These are phyloP conservation scores for Syzygium malaccense DNA, from an alignment of 441 rosid genomes.

Conservation along the genomic window DNA sequence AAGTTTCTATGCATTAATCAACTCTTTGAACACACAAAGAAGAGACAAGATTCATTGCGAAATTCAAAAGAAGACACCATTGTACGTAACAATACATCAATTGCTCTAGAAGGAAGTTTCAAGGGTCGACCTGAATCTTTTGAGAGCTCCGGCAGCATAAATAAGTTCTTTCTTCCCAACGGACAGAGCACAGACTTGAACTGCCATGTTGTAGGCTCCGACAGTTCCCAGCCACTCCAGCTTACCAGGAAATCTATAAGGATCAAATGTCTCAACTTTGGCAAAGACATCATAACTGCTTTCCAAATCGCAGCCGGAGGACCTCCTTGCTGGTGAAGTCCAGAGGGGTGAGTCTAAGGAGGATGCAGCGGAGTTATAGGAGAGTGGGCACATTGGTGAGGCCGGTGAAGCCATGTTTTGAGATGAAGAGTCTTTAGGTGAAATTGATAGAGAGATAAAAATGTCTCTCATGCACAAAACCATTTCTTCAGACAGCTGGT, in stretches of 20 bases:
- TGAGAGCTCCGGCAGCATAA: slow-evolving; percentile 60
- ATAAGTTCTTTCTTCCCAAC: slow-evolving; percentile 62
- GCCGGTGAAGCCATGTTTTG: slow-evolving; percentile 25
- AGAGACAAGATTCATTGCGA: not conserved
- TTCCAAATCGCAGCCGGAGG: slow-evolving; percentile 17
- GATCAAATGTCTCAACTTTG: slow-evolving; percentile 27
- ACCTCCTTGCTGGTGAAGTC: slow-evolving; percentile 24
- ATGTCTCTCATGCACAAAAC: slow-evolving; percentile 63
- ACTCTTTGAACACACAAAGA: not conserved
- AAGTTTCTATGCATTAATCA: not conserved
- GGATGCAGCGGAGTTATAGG: slow-evolving; percentile 36
- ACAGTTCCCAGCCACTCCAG: slow-evolving; percentile 32
- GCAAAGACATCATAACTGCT: slow-evolving; percentile 11
- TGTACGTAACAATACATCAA: not conserved
- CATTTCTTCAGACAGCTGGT: slow-evolving; percentile 65
- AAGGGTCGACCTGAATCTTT: slow-evolving; percentile 42
- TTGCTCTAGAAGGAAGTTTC: not conserved
- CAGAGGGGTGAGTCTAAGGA: slow-evolving; percentile 28
- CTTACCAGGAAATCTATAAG: slow-evolving; percentile 39
- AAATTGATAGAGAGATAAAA: slow-evolving; percentile 48
- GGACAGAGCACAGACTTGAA: slow-evolving; percentile 57
- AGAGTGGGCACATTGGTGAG: slow-evolving; percentile 40
- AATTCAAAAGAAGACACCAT: not conserved
- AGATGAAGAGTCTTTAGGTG: slow-evolving; percentile 31
- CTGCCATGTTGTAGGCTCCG: slow-evolving; percentile 42